Base-by-base conservation (phyloP, 495 filamentous ascomycete species). In the Podospora pseudoanserina region DNA sequence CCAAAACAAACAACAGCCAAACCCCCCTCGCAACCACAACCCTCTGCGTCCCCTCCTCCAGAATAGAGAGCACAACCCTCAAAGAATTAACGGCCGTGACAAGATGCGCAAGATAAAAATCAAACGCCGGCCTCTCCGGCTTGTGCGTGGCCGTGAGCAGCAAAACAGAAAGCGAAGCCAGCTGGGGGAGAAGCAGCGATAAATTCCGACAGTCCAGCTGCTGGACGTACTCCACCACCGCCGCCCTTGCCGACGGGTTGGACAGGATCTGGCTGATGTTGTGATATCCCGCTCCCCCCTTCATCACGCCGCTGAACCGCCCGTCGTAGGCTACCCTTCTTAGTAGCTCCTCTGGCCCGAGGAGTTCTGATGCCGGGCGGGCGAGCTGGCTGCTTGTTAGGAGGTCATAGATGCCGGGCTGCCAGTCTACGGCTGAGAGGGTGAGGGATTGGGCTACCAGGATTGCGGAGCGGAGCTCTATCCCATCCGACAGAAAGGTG, bases 91-190 rank as follows among this genome's bases (percentile, higher is more conserved):
- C 66, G 34, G 70, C 67, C 5, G 70, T 67, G 11, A 75, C 71
- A 56, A 76, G 65, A 7, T 67, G 67, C 54, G 67, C 58, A 62
- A 78, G 76, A 54, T 75, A 76, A 59, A 67, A 71, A 58, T 76
- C 76, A 34, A 78, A 78, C 0, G 68, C 74, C 0, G 72, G 71
- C 20, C 54, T 56, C 30, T 56, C 67, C 0, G 70, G 66, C 32
- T 75, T 78, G 65, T 78, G 76, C 0, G 73, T 72, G 2, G 60
- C 76, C 16, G 71, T 72, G 7, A 69, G 27, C 3, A 78, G 57
- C 19, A 71, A n/a, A 3, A 65, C 69, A 0, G 76, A 75, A 15
- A 76, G 32, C 1, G 44, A 34, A 7, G 74, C 64, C 2, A 78
- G 66, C 59, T 76, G 73, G 56, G 68, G 61, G n/a, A 76, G 53